Evolutionary conservation across 805 yeast species (phyloP).

Genomic region (Kluyveromyces lactis): DNA sequence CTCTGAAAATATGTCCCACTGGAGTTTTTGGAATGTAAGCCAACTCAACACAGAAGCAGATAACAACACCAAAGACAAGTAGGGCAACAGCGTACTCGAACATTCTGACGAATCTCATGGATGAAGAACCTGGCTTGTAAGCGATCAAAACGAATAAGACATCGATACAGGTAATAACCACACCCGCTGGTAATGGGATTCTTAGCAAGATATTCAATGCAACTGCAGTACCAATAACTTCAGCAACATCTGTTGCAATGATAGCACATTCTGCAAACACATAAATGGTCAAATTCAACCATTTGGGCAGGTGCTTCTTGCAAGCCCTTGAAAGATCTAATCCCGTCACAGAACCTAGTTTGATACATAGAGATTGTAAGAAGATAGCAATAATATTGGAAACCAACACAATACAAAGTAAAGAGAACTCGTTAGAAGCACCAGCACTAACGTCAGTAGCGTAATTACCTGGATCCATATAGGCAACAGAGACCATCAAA

Average conservation of each 20-base stretch:
- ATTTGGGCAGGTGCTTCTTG: slow-evolving; percentile 55
- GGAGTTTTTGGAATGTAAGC: slow-evolving; percentile 43
- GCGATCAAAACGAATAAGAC: slow-evolving; percentile 75
- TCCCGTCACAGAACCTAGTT: slow-evolving; percentile 85
- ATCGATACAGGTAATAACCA: slow-evolving; percentile 68
- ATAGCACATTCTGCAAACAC: slow-evolving; percentile 82
- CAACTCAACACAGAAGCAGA: slow-evolving; percentile 71
- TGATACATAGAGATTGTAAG: slow-evolving; percentile 74
- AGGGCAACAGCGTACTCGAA: slow-evolving; percentile 70
- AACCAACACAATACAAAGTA: slow-evolving; percentile 61
- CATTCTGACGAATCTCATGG: slow-evolving; percentile 58
- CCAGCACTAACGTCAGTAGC: slow-evolving; percentile 87
- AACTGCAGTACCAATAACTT: slow-evolving; percentile 89
- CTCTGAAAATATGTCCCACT: slow-evolving; percentile 48
- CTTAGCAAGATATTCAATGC: slow-evolving; percentile 68
- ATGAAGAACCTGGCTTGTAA: slow-evolving; percentile 68
- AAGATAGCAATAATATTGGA: slow-evolving; percentile 82
- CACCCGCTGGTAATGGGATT: slow-evolving; percentile 73
- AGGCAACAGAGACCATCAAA: slow-evolving; percentile 78
- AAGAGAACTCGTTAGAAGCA: slow-evolving; percentile 64
- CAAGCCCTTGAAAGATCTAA: slow-evolving; percentile 82
- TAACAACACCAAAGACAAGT: slow-evolving; percentile 65
- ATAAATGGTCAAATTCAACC: slow-evolving; percentile 58
- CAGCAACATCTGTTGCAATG: slow-evolving; percentile 88
- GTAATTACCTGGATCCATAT: slow-evolving; percentile 92